These are phyloP conservation scores for Solanum dulcamara DNA, from an alignment of 257 asterid genomes.

Conservation along the genomic window DNA sequence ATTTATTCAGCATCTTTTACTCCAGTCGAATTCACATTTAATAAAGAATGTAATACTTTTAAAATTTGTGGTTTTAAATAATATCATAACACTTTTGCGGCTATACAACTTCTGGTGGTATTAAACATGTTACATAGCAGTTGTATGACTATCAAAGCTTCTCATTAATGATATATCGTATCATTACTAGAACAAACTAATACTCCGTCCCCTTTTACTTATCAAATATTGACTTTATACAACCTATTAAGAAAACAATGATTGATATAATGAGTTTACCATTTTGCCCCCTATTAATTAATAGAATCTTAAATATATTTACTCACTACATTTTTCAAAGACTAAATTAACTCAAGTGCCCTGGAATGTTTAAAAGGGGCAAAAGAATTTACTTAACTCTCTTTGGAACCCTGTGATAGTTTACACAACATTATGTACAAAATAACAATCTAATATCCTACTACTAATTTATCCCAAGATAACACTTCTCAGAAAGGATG, in stretches of 20 bases:
- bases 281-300: too few species aligned
- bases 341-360: too few species aligned
- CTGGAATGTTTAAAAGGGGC: neutral
- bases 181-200: neutral
- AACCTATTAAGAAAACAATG: too few species aligned
- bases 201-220: too few species aligned
- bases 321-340: too few species aligned
- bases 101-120: neutral
- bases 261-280: too few species aligned
- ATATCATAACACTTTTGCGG: neutral
- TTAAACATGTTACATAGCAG: neutral
- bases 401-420: neutral
- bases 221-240: too few species aligned
- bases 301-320: too few species aligned
- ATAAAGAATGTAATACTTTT: neutral
- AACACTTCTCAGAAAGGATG: neutral
- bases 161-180: neutral
- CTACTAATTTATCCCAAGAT: neutral
- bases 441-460: neutral
- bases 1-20: neutral
- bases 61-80: neutral
- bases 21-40: neutral
- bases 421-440: neutral
- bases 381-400: neutral
- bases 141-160: neutral